Base-by-base conservation (phyloP, 495 filamentous ascomycete genomes). In the Aspergillus avenaceus region DNA sequence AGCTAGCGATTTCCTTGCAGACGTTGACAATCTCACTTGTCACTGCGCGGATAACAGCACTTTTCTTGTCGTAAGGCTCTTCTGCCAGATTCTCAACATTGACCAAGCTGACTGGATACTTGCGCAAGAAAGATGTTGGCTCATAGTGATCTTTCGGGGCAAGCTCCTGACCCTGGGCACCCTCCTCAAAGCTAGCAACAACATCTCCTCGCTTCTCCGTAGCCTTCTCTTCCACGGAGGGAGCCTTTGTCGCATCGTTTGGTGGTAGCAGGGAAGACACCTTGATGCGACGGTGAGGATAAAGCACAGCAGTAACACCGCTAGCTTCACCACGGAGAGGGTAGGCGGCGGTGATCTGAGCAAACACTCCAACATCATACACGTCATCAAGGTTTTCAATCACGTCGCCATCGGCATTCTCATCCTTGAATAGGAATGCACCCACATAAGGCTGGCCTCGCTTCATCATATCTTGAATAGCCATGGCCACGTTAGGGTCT, bases 381-480 rank as follows among this genome's bases (percentile, higher is more conserved):
- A 99, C 91, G 41, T 99, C 93, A 36, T 90, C 83, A 25, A 85
- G 70, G 43, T 81, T 88, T 59, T 90, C 85, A 62, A 99, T 96
- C 12, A 89, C 80, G 66, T 99, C 95, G 48, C 87, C 85, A 63
- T 97, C 91, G 44, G 86, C 86, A 49, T 87, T 87, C 62, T 96
- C 92, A 65, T 97, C 92, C 68, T 97, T 97, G 72, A 97, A 88
- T 57, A 97, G 64, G 68, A 99, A 99, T 9, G 90, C 91, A 49
- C 95, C 95, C 25, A 99, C 87, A 54, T 99, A 99, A 38, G 92
- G 95, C 66, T 99, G 95, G 8, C 95, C 93, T n/a, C 91, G 81
- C 74, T 92, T 95, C 66, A 97, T 87, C 84, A 95, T 93, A 54
- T 99, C 95, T 54, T 90, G 83, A 50, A 99, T 95, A 12, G 95